Evolutionary conservation across 768 basidiomycete species (phyloP).

Genomic region (Pholiota microspora): DNA sequence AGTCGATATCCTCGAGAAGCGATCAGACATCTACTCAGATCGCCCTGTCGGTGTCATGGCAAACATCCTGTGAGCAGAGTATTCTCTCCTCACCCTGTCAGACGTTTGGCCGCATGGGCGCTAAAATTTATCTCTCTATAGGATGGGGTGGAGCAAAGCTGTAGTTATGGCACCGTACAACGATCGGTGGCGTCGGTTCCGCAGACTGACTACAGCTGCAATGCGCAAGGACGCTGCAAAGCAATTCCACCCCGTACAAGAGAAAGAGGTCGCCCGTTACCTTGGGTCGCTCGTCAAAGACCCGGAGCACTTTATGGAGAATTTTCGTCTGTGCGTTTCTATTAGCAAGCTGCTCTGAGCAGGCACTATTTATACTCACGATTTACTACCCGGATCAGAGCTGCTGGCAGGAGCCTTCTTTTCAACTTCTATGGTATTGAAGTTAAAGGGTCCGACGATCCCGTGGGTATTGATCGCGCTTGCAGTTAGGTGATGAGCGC

Average conservation of each 20-base stretch:
- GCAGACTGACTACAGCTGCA: constrained; percentile 23
- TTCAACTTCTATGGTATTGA: constrained; percentile 26
- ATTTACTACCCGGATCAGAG: constrained; percentile 8
- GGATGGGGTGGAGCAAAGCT: constrained; percentile 23
- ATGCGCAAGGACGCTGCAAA: constrained; percentile 22
- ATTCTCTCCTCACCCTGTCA: background rate
- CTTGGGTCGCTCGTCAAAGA: constrained; percentile 20
- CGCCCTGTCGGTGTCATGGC: constrained; percentile 18
- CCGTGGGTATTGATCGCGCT: constrained; percentile 10
- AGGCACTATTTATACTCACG: background rate
- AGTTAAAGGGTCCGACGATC: constrained; percentile 19
- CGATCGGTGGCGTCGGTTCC: constrained; percentile 24
- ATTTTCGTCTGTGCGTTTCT: constrained; percentile 25
- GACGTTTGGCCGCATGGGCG: background rate
- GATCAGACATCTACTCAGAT: constrained; percentile 27
- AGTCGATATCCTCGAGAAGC: constrained; percentile 25
- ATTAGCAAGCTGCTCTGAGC: background rate
- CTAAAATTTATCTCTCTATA: background rate
- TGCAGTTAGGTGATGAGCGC: constrained; percentile 20
- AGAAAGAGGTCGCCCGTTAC: constrained; percentile 20
- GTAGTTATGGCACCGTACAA: constrained; percentile 24
- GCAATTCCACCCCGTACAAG: constrained; percentile 22
- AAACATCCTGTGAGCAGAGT: constrained; percentile 12
- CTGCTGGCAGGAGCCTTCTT: constrained; percentile 22
- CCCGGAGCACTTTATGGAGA: constrained; percentile 24